Evolutionary conservation across 768 basidiomycete genomes (phyloP).

Genomic region (Hypholoma sublateritium): DNA sequence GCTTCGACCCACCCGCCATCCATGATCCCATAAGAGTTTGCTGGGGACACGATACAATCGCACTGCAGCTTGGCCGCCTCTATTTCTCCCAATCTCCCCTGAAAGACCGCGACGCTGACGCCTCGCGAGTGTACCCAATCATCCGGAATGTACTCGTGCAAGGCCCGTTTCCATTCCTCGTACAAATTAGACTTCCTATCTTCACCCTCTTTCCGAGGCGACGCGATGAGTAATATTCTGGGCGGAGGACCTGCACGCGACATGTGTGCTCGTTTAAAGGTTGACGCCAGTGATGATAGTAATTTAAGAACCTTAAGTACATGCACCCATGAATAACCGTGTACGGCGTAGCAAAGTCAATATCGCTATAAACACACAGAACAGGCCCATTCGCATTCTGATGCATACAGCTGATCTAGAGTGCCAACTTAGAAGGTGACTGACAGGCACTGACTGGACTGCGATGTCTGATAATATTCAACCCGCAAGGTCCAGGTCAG

Average conservation of each 20-base stretch:
- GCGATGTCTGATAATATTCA: not conserved
- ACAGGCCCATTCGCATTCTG: no score
- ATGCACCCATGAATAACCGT: no score
- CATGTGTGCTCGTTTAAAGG: not conserved
- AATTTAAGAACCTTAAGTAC: no score
- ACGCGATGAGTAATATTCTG: not conserved
- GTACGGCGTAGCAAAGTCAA: no score
- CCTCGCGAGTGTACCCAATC: not conserved
- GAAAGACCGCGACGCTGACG: not conserved
- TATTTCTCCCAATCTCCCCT: slow-evolving; percentile 3
- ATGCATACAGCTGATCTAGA: no score
- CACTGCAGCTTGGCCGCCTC: not conserved
- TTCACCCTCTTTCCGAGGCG: not conserved
- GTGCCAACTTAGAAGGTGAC: no score
- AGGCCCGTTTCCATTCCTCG: slow-evolving; percentile 4
- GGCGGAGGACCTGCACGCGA: not conserved
- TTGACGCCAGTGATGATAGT: no score
- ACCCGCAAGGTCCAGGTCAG: slow-evolving; percentile 19
- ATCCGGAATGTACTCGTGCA: slow-evolving; percentile 1
- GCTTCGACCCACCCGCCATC: slow-evolving; percentile 1
- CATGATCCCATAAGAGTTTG: slow-evolving; percentile 3
- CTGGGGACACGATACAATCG: slow-evolving; percentile 3
- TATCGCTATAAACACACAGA: not conserved
- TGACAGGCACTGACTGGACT: no score
- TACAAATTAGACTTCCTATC: slow-evolving; percentile 2